These are phyloP conservation scores for Lactifluus volemus DNA, from an alignment of 768 basidiomycete species.

Conservation along the genomic window DNA sequence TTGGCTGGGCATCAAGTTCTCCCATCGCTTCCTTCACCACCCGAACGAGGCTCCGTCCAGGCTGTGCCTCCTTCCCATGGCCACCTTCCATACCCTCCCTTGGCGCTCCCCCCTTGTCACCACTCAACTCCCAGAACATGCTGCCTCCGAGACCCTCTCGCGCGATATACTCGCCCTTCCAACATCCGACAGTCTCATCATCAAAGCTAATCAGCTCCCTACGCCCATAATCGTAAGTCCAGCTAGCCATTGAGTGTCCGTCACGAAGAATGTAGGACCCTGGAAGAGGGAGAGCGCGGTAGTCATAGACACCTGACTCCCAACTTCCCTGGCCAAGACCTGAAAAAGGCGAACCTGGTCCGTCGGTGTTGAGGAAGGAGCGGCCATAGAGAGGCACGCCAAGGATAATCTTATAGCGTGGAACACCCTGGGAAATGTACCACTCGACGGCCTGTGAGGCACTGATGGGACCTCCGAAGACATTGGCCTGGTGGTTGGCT, in stretches of 20 bases:
- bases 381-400: conserved; percentile 94
- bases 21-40: conserved; percentile 46
- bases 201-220: conserved; percentile 84
- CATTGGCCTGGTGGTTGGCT: conserved; percentile 80
- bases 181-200: conserved; percentile 51
- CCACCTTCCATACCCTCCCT: conserved; percentile 71
- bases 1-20: conserved; percentile 31
- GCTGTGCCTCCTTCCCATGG: conserved; percentile 63
- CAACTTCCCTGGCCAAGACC: conserved; percentile 85
- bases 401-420: conserved; percentile 72
- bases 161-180: conserved; percentile 78
- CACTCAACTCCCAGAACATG: conserved; percentile 93
- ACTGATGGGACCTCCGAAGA: conserved; percentile 61
- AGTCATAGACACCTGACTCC: conserved; percentile 91
- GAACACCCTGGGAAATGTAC: conserved; percentile 65
- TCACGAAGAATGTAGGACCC: conserved; percentile 61
- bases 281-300: conserved; percentile 77
- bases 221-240: conserved; percentile 67
- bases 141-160: conserved; percentile 74
- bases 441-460: conserved; percentile 56
- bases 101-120: conserved; percentile 57
- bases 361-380: conserved; percentile 77
- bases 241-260: conserved; percentile 62
- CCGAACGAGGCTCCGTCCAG: conserved; percentile 61
- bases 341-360: conserved; percentile 69